Percentiles rank a stretch among this genome's conserved stretches.
Conservation (phyloP, 257 asterid genomes). For the Solanum neorickii region DNA sequence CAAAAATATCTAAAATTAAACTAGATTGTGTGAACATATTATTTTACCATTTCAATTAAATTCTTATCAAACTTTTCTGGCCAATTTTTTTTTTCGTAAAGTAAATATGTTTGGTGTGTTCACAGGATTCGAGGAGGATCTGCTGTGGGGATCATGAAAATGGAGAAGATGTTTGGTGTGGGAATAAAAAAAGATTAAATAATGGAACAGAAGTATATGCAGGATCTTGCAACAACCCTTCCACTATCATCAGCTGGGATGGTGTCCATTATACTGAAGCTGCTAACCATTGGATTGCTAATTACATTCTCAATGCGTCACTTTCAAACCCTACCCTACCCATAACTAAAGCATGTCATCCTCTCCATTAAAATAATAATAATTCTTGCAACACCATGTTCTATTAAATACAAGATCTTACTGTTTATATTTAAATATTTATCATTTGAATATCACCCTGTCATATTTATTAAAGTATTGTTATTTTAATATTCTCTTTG, state of each 20-base stretch:
- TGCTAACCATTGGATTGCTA: conserved; percentile 10
- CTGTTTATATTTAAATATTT: no score
- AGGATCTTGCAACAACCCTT: conserved; percentile 26
- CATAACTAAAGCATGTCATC: neutral
- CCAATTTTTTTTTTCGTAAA: no score
- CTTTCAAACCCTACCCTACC: conserved; percentile 4
- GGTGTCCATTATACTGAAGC: conserved; percentile 8
- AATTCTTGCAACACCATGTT: neutral
- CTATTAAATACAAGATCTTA: no score
- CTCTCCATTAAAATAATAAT: neutral
- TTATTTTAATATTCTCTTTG: no score
- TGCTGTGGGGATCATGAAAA: conserved; percentile 35
- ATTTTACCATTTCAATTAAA: no score
- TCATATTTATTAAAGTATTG: neutral
- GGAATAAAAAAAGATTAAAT: conserved; percentile 8
- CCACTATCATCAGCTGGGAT: conserved; percentile 9
- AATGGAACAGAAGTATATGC: conserved; percentile 25
- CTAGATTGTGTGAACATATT: no score
- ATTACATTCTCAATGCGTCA: neutral
- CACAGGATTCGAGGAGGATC: conserved; percentile 31
- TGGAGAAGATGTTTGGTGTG: conserved; percentile 23
- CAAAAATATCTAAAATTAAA: no score
- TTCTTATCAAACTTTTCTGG: no score
- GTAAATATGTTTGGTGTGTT: neutral
- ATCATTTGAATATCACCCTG: neutral